Percentiles rank a stretch among this genome's conserved stretches.
Evolutionary conservation across 345 rosid species (phyloP).

Genomic region (Salix viminalis): DNA sequence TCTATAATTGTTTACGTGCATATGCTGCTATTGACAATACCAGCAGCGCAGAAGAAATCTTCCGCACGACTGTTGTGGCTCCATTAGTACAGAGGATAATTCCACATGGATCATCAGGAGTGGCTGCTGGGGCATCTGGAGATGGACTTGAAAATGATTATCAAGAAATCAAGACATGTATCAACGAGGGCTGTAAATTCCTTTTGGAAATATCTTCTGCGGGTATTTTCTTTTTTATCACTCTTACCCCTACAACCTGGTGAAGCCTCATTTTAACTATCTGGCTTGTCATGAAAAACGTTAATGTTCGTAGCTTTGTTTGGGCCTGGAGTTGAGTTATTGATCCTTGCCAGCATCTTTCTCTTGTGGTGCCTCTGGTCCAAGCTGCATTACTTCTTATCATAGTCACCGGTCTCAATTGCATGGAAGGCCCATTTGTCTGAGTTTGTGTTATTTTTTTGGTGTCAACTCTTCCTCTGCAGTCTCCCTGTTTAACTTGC

Average conservation of each 20-base stretch:
- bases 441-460: not conserved
- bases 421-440: not conserved
- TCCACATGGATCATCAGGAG: constrained; percentile 46
- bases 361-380: not conserved
- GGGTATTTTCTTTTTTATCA: constrained; percentile 37
- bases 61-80: constrained; percentile 69
- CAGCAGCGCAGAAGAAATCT: constrained; percentile 73
- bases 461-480: not conserved
- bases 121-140: constrained; percentile 44
- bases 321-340: not conserved
- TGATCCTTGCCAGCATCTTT: not conserved
- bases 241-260: not conserved
- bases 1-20: constrained; percentile 94
- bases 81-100: constrained; percentile 66
- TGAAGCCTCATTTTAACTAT: not conserved
- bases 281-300: not conserved
- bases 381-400: not conserved
- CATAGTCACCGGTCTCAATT: not conserved
- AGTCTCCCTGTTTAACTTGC: not conserved
- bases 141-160: constrained; percentile 85
- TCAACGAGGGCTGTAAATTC: constrained; percentile 72
- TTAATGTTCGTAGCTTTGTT: not conserved
- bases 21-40: constrained; percentile 91
- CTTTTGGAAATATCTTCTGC: constrained; percentile 77
- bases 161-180: constrained; percentile 55